Base-by-base conservation (phyloP, 1,284 basidiomycete genomes). In the Neonothopanus nambi region DNA sequence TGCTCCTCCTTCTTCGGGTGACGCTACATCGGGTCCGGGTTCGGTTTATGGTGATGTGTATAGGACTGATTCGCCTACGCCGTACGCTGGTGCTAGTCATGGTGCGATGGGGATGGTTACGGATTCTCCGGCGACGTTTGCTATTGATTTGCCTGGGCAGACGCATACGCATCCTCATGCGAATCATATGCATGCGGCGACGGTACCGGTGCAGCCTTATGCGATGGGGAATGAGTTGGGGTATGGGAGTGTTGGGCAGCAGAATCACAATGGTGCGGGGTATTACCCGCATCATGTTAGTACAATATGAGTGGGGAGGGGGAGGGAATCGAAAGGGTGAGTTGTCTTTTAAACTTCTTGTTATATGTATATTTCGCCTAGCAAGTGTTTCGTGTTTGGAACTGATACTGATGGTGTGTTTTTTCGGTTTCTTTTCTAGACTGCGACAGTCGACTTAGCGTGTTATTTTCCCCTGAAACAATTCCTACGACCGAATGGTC, bases 271-370 rank as follows among this genome's bases (percentile, higher is more conserved):
- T 36, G 33, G 39, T 8, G 28, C 38, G 23, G 41, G 20, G 30
- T 43, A 28, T n/a, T 47, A 57, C 28, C 46, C 51, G 9, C 51
- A 57, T 18, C 55, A 57, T 56, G 55, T 56, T 18, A 57, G 56
- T 47, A 57, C 56, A 23, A 41, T 57, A 37, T 57, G 37, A 54
- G 35, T 12, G 21, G 36, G 30, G 17, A 9, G 41, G 20, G 23
- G 24, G 39, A 28, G 15, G 38, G 41, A 46, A 39, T 24, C 5
- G n/a, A 26, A 26, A 47, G 17, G 51, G 43, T 52, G 38, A 48
- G 37, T 38, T 2, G 17, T 0, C 17, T 3, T 41, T 45, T 15
- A n/a, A n/a, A n/a, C n/a, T 39, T 39, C n/a, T 39, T 13, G 23
- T 30, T 11, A 13, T 41, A 17, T 41, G 23, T 50, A 48, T 48